A percentile compares a stretch with the other conserved stretches of the same genome.
phyloP scores from a whole-genome alignment of 1,284 basidiomycete genomes.

The Crepidotus sp. region DNA sequence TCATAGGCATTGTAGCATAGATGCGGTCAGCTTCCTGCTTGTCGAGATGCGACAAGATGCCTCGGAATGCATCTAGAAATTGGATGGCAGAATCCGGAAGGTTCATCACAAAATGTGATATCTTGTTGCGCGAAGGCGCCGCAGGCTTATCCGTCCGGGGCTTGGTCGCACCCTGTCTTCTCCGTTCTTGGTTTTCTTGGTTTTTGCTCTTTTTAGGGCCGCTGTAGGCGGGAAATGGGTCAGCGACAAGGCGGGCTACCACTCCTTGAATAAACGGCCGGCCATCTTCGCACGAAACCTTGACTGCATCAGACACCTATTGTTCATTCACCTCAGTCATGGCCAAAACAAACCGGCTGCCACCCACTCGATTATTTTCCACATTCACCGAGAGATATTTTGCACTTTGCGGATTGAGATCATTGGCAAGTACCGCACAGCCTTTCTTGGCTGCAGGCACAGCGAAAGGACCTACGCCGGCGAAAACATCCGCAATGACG shows the following conservation, averaged over 20 bases:
- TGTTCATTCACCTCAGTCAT: constrained; percentile 1
- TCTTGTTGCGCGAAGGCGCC: constrained; percentile 37
- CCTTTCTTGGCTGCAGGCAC: constrained; percentile 89
- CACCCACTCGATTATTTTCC: constrained; percentile 59
- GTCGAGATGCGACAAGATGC: constrained; percentile 45
- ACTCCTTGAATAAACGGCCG: constrained; percentile 68
- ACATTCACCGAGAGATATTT: constrained; percentile 76
- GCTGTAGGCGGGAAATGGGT: constrained; percentile 54
- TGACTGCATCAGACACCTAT: constrained; percentile 62
- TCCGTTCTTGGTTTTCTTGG: constrained; percentile 30
- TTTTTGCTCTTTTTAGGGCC: constrained; percentile 42
- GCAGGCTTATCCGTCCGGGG: constrained; percentile 7
- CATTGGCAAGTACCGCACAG: constrained; percentile 85
- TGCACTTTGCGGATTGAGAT: constrained; percentile 85
- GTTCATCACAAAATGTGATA: constrained; percentile 95
- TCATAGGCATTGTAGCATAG: constrained; percentile 66
- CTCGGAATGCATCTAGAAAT: constrained; percentile 85
- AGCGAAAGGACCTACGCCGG: constrained; percentile 96
- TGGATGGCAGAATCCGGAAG: constrained; percentile 86
- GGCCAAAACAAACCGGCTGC: constrained; percentile 1
- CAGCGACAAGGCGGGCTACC: constrained; percentile 43
- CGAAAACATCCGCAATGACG: constrained; percentile 89
- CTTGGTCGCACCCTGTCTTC: constrained; percentile 5
- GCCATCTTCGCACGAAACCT: constrained; percentile 76
- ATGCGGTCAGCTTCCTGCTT: constrained; percentile 27